These are phyloP conservation scores for Capsella bursapastoris DNA, from an alignment of 345 rosid species.

Conservation along the genomic window DNA sequence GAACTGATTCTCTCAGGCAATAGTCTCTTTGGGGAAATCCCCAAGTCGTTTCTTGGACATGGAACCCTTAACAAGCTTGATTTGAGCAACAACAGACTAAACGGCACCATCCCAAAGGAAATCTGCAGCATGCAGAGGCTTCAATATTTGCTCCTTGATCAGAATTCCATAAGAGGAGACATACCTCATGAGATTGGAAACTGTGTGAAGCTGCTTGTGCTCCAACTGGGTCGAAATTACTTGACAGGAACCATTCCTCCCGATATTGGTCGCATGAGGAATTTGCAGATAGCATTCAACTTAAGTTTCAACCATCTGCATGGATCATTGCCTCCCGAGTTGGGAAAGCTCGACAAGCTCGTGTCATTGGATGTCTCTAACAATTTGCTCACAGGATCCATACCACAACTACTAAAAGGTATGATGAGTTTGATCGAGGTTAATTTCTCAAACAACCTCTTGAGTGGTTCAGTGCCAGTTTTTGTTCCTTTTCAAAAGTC, in stretches of 20 bases:
- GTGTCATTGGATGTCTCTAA: slow-evolving; percentile 87
- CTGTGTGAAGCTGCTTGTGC: slow-evolving; percentile 60
- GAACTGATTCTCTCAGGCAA: slow-evolving; percentile 91
- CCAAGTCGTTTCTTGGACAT: slow-evolving; percentile 67
- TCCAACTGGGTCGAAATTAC: slow-evolving; percentile 74
- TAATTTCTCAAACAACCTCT: slow-evolving; percentile 82
- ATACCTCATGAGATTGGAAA: slow-evolving; percentile 83
- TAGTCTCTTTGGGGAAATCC: slow-evolving; percentile 77
- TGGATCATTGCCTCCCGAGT: slow-evolving; percentile 76
- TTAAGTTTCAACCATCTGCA: slow-evolving; percentile 87
- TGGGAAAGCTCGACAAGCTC: slow-evolving; percentile 83
- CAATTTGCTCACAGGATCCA: slow-evolving; percentile 77
- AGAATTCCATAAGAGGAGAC: slow-evolving; percentile 74
- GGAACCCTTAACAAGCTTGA: slow-evolving; percentile 93
- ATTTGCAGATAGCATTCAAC: slow-evolving; percentile 72
- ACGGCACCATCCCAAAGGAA: slow-evolving; percentile 75
- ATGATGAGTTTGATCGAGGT: slow-evolving; percentile 93
- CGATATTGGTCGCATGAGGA: slow-evolving; percentile 69
- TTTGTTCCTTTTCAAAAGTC: slow-evolving; percentile 91
- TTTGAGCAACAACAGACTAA: slow-evolving; percentile 72
- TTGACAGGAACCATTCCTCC: slow-evolving; percentile 84
- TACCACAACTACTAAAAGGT: slow-evolving; percentile 74
- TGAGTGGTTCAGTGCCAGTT: slow-evolving; percentile 68
- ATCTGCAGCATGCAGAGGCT: slow-evolving; percentile 67
- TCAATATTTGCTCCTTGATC: slow-evolving; percentile 68